Evolutionary conservation across 2,329 filamentous ascomycete genomes (phyloP).

Genomic region (Ceratocystis smalleyi): DNA sequence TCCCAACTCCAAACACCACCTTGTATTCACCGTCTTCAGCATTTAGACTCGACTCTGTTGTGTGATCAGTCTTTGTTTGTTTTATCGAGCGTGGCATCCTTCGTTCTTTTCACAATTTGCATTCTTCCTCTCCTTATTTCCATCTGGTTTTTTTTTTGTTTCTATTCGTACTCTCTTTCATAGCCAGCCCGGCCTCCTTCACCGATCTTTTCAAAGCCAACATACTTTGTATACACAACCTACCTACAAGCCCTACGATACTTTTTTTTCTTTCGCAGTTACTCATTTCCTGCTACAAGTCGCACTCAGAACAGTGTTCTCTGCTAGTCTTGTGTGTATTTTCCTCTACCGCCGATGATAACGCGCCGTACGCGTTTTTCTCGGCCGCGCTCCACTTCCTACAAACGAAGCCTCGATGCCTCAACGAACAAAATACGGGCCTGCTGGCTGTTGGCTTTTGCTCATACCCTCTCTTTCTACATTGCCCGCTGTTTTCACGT

Average conservation of each 20-base stretch:
- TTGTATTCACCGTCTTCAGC: slow-evolving; percentile 4
- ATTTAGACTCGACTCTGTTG: slow-evolving; percentile 11
- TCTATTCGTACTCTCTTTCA: slow-evolving; percentile 18
- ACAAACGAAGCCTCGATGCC: neutral
- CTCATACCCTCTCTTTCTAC: neutral
- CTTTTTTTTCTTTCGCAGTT: neutral
- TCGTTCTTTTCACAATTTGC: slow-evolving; percentile 13
- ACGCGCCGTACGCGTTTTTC: neutral
- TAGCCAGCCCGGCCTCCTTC: no score
- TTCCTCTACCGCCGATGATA: neutral
- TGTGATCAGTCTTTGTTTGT: slow-evolving; percentile 15
- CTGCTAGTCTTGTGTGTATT: neutral
- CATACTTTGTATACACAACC: slow-evolving; percentile 6
- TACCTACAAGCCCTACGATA: slow-evolving; percentile 9
- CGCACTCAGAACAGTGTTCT: neutral
- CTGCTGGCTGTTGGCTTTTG: neutral
- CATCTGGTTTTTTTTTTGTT: slow-evolving; percentile 20
- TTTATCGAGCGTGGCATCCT: slow-evolving; percentile 17
- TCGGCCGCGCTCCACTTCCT: neutral
- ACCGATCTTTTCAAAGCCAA: slow-evolving; percentile 18
- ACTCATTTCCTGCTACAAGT: neutral
- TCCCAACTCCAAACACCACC: neutral
- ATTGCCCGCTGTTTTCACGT: neutral
- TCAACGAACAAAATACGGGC: neutral
- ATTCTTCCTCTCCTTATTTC: slow-evolving; percentile 16